Evolutionary conservation across 352 stramenopile species (phyloP), one percentile per base, ranked within the genome.

Genomic region (Phytophthora multivora): DNA sequence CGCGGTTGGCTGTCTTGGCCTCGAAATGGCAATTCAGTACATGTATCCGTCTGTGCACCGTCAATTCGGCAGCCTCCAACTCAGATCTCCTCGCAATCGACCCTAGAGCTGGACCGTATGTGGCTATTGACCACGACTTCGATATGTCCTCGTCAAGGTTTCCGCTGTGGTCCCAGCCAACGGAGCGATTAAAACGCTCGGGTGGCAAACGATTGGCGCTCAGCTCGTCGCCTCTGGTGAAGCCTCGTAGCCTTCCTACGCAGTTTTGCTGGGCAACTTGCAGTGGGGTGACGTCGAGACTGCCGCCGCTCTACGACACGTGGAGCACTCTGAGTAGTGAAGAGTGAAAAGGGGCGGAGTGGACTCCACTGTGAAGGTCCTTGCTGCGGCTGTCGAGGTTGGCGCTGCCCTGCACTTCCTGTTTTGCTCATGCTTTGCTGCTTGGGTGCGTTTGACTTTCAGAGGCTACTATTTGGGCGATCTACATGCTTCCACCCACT

Each of bases 251-350:
- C 9, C 18, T 58, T 28, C 15, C 23, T 42, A 59, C 57, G 57
- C 57, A 59, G 49, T 49, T 25, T 45, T 9, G 23, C n/a, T 3
- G 5, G 18, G 15, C 48, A 50, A 66, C 16, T 48, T 53, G 58
- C 49, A 48, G 40, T 41, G 40, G 11, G 43, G 45, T 71, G 63
- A 71, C 63, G 63, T 66, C 55, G 55, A 59, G 10, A 16, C 55
- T 13, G 19, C 31, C 23, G 23, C 9, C 9, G 3, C 13, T 43
- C 23, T 31, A 66, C 63, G 56, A 71, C 63, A 71, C 63, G 56
- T 60, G 36, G 48, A 56, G 49, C 39, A 13, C 21, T 30, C 18
- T 23, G 48, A 31, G 12, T 36, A 30, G 35, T 16, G 31, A 54
- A 33, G 48, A 21, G 49, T 51, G 55, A 46, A 66, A 33, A 58